phyloP scores from a whole-genome alignment of 73 alveolate genomes.

The Tetrahymena thermophila region DNA sequence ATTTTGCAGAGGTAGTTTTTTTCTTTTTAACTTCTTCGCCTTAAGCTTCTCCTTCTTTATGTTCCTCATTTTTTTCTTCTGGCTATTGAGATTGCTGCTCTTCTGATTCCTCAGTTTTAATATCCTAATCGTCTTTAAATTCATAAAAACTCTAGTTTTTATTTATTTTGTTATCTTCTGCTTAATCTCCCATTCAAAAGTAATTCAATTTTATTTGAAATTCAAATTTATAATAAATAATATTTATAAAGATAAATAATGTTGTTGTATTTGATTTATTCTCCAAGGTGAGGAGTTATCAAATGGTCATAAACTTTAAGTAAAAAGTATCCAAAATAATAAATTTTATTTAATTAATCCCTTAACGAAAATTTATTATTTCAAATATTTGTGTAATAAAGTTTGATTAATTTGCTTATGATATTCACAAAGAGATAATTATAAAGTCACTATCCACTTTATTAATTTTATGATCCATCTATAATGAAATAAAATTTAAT shows the following conservation, averaged over 20 bases:
- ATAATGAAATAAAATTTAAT: too few relatives aligned
- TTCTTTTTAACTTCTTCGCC: too few relatives aligned
- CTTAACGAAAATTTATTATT: not conserved
- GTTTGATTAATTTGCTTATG: too few relatives aligned
- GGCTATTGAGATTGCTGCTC: not conserved
- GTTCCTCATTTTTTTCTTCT: not conserved
- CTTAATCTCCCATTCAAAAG: not conserved
- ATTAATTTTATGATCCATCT: too few relatives aligned
- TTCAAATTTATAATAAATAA: too few relatives aligned
- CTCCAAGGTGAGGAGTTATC: not conserved
- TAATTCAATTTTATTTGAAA: too few relatives aligned
- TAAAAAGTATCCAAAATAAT: not conserved
- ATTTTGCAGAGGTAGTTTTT: not conserved
- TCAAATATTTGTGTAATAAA: too few relatives aligned
- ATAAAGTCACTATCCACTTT: too few relatives aligned
- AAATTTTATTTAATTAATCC: not conserved
- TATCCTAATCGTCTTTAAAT: not conserved
- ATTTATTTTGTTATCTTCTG: not conserved
- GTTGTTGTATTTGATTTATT: not conserved
- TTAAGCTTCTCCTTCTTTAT: not conserved
- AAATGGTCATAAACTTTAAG: too few relatives aligned
- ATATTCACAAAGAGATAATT: not conserved
- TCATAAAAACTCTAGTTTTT: not conserved
- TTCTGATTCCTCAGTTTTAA: not conserved
- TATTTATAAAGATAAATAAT: too few relatives aligned